Evolutionary conservation across 2,329 filamentous ascomycete species (phyloP), one percentile per base, ranked within the genome.

Genomic region (Arthrobotrys entomopaga): DNA sequence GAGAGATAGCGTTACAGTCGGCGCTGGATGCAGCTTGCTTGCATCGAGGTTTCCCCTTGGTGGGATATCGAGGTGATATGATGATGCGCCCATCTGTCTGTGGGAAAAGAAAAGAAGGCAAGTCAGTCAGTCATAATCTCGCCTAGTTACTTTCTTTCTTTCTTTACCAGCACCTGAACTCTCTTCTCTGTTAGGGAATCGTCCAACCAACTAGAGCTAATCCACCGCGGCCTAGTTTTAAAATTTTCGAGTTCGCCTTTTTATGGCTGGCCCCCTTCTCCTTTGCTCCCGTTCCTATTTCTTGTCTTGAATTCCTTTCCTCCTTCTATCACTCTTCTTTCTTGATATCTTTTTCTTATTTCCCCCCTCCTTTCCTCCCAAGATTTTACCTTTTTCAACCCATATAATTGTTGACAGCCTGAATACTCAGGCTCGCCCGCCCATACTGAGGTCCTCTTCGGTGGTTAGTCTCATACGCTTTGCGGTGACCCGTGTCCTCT

Each of bases 381-480:
- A 57, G 66, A 34, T 34, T 60, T 66, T 64, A 65, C 58, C 59
- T 69, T 63, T 76, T 57, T 60, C 66, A 71, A 75, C 64, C 75
- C 54, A 49, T 67, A 50, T 63, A 50, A 58, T 76, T 74, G 75
- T 76, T 76, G 71, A 74, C 75, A 74, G 73, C 73, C 66, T 75
- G 70, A 71, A 74, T 75, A 56, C 66, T 76, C 73, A 74, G 75
- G 75, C 73, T 74, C 61, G 66, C 65, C 72, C 70, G 38, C 73
- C 69, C 66, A 66, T 63, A 75, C 75, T 75, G 75, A 75, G 73
- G 75, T 71, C 71, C 70, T 58, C 52, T 74, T 72, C 73, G 70
- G 75, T 74, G 72, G 71, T 70, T 71, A 76, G 73, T 74, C 57
- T 66, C 73, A 69, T 70, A 75, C 75, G 70, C 72, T 75, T 66